Base-by-base conservation (phyloP, 2,329 filamentous ascomycete species). In the Didymella lethalis region DNA sequence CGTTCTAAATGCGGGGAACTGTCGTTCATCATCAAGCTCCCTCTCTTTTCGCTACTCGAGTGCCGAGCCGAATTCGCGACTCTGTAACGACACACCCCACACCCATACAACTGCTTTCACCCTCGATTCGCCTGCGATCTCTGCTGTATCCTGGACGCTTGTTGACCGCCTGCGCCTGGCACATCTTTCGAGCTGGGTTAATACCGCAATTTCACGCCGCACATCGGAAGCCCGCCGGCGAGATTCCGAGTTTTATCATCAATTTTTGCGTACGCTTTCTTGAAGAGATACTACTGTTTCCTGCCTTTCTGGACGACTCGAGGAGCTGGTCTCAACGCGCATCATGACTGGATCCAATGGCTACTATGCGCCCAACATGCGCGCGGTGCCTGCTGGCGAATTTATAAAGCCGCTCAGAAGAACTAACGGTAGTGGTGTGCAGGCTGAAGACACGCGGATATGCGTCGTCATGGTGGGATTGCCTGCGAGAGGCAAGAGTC, bases 391-490 rank as follows among this genome's bases (percentile, higher is more conserved):
- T 52, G 70, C 71, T 31, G 80, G 79, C 66, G 79, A 81, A 48
- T 78, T 81, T 57, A 75, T 81, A 64, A 73, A 72, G 61, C 80
- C 80, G 54, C 72, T 71, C 64, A 75, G 73, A 69, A 80, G 74
- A 69, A 80, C 81, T 81, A 84, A 83, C 77, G 88, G 90, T 67
- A 81, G 86, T 70, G 90, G 89, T 73, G 85, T 93, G 65, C 90
- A 96, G 91, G 91, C 91, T 71, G 94, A 98, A 83, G 93, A 97
- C 79, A 94, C 92, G 61, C 92, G 91, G 78, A 96, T 99, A 82
- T 98, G 94, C 79, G 93, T 99, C 65, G 93, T 99, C 71, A 98
- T 99, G 95, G 95, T 99, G 61, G 95, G 95, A 67, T 84, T 99
- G 75, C 95, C 95, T 54, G 95, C 95, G 62, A 86, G 95, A 69